phyloP scores from a whole-genome alignment of 202 grass and related monocot species.

The Zizania palustris region DNA sequence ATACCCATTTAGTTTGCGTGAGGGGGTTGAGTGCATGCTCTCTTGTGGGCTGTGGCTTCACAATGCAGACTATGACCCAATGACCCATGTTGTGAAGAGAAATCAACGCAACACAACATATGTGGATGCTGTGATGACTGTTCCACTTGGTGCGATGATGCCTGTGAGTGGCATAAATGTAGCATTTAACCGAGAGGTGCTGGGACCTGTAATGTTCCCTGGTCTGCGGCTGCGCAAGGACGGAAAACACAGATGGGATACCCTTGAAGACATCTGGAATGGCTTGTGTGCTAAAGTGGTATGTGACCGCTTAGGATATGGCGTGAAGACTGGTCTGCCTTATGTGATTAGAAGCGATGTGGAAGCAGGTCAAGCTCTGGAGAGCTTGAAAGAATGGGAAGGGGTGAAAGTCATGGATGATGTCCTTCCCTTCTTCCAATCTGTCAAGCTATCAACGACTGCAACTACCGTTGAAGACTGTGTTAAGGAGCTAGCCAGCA shows the following conservation, averaged over 20 bases:
- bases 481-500: slow-evolving; percentile 68
- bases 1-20: slow-evolving; percentile 90
- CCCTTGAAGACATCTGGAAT: slow-evolving; percentile 84
- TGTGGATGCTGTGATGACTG: slow-evolving; percentile 95
- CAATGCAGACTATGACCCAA: slow-evolving; percentile 78
- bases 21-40: slow-evolving; percentile 71
- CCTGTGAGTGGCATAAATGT: slow-evolving; percentile 91
- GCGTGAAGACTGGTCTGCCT: slow-evolving; percentile 85
- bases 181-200: slow-evolving; percentile 80
- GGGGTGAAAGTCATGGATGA: slow-evolving; percentile 83
- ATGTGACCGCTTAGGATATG: slow-evolving; percentile 71
- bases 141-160: slow-evolving; percentile 71
- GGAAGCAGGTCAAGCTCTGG: slow-evolving; percentile 60
- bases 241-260: slow-evolving; percentile 84
- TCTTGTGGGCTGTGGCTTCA: slow-evolving; percentile 93
- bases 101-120: slow-evolving; percentile 68
- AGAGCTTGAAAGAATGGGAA: slow-evolving; percentile 82
- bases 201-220: slow-evolving; percentile 79
- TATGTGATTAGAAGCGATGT: slow-evolving; percentile 77
- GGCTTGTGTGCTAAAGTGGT: slow-evolving; percentile 83
- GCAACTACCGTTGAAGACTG: slow-evolving; percentile 67
- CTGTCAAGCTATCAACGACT: slow-evolving; percentile 49
- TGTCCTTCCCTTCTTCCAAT: slow-evolving; percentile 79
- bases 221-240: slow-evolving; percentile 70
- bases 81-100: slow-evolving; percentile 91